Evolutionary conservation across 2,329 filamentous ascomycete species (phyloP).

Genomic region (Aureobasidium zeae): DNA sequence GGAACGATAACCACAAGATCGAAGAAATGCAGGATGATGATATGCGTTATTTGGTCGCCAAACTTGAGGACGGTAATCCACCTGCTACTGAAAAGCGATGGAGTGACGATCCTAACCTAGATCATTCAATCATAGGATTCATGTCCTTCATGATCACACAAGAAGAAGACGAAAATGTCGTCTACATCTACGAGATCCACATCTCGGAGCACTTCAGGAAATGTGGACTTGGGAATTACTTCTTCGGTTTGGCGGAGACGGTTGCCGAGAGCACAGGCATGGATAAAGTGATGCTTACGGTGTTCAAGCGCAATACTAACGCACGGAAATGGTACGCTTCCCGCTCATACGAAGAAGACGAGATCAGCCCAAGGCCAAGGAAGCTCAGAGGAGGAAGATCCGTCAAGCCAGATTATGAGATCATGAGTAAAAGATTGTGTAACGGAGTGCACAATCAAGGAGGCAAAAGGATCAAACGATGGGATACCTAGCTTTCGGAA

Average conservation of each 20-base stretch:
- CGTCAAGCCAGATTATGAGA: slow-evolving; percentile 43
- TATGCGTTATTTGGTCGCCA: slow-evolving; percentile 59
- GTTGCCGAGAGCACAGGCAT: slow-evolving; percentile 48
- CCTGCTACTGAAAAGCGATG: slow-evolving; percentile 1
- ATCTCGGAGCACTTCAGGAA: slow-evolving; percentile 45
- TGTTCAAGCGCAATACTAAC: slow-evolving; percentile 52
- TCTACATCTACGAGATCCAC: slow-evolving; percentile 76
- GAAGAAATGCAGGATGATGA: slow-evolving; percentile 59
- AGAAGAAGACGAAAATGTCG: slow-evolving; percentile 54
- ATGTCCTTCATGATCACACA: slow-evolving; percentile 63
- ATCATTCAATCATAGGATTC: slow-evolving; percentile 30
- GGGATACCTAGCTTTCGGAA: too few species aligned
- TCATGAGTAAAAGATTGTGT: slow-evolving; percentile 44
- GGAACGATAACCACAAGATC: slow-evolving; percentile 53
- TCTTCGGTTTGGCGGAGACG: slow-evolving; percentile 49
- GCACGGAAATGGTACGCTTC: slow-evolving; percentile 54
- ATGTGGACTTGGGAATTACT: slow-evolving; percentile 46
- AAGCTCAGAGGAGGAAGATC: slow-evolving; percentile 41
- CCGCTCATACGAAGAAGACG: slow-evolving; percentile 48
- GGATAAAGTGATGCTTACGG: slow-evolving; percentile 64
- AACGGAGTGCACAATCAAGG: slow-evolving; percentile 25
- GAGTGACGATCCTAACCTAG: not conserved
- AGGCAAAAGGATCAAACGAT: slow-evolving; percentile 1
- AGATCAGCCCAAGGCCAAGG: slow-evolving; percentile 43
- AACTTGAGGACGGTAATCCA: slow-evolving; percentile 21